Base-by-base conservation (phyloP, 169 alveolate species). In the Sarcocystis neurona region DNA sequence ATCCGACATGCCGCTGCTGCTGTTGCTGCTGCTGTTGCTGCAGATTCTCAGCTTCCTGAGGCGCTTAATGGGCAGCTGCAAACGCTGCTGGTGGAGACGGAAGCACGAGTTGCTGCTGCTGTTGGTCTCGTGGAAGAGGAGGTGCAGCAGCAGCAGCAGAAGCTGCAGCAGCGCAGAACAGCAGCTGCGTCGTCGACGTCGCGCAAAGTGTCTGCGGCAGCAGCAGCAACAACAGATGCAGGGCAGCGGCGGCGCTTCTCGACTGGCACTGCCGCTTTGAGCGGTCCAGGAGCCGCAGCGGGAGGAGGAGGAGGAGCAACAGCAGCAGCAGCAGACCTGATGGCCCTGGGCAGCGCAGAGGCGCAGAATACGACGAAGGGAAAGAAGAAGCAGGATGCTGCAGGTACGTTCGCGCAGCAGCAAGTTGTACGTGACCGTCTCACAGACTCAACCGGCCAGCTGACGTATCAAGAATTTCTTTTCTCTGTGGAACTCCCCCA, bases 91-190 rank as follows among this genome's bases (percentile, higher is more conserved):
- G 53, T 39, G 47, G 82, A 72, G 43, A 56, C 82, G 0, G 82
- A 72, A 39, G 53, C 82, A 8, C 82, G 80, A 23, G 89, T 47
- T 12, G 77, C 66, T 41, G 89, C 89, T 12, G 82, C 89, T 4
- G 39, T 44, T 30, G 87, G 50, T 2, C 37, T 53, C 75, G 77
- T 20, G 0, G 89, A 68, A n/a, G 86, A 48, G 6, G 47, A 78
- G n/a, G 34, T 18, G 34, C 50, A 2, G 44, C 32, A 46, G 53
- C 58, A 39, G 6, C 82, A 39, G 20, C n/a, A 12, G 41, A 15
- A 37, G 44, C 58, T 53, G 58, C 39, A 56, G 23, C 2, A 1
- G 30, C 32, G 39, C 58, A 5, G 48, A 32, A 6, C 53, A n/a
- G 53, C 82, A 34, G 82, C 37, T 53, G 53, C 39, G 50, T 18